Conservation (phyloP, 192 early-diverging fungal species). For the Backusella tarrabulga region DNA sequence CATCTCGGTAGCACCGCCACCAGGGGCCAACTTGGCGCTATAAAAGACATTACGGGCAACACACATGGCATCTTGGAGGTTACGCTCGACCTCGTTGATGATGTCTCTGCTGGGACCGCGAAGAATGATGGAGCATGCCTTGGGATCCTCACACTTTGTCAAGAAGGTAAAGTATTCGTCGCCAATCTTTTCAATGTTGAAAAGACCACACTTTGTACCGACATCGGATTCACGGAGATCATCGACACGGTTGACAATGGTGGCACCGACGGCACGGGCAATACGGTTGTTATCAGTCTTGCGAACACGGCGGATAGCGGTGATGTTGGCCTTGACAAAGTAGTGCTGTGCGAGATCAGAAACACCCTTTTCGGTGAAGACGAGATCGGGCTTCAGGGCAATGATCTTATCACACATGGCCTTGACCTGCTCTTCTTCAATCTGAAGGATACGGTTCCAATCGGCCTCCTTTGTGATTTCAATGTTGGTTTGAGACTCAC, state of each 20-base stretch:
- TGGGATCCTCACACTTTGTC: constrained; percentile 92
- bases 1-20: constrained; percentile 99
- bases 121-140: constrained; percentile 97
- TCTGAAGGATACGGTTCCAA: constrained; percentile 95
- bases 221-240: constrained; percentile 97
- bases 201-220: constrained; percentile 92
- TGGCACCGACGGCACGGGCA: constrained; percentile 95
- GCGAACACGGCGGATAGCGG: constrained; percentile 94
- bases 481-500: constrained; percentile 98
- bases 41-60: constrained; percentile 99
- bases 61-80: constrained; percentile 98
- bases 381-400: constrained; percentile 93
- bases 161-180: constrained; percentile 99
- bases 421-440: constrained; percentile 99
- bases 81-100: constrained; percentile 97
- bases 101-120: constrained; percentile 98
- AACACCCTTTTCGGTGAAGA: constrained; percentile 99
- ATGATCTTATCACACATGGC: constrained; percentile 95
- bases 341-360: constrained; percentile 99
- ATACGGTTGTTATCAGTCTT: constrained; percentile 99
- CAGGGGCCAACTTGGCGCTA: constrained; percentile 89
- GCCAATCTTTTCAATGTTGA: constrained; percentile 95
- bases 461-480: constrained; percentile 97
- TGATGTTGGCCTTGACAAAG: constrained; percentile 96
- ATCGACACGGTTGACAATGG: constrained; percentile 94